phyloP scores from a whole-genome alignment of 176 grass and related monocot species.

The Zea luxurians region DNA sequence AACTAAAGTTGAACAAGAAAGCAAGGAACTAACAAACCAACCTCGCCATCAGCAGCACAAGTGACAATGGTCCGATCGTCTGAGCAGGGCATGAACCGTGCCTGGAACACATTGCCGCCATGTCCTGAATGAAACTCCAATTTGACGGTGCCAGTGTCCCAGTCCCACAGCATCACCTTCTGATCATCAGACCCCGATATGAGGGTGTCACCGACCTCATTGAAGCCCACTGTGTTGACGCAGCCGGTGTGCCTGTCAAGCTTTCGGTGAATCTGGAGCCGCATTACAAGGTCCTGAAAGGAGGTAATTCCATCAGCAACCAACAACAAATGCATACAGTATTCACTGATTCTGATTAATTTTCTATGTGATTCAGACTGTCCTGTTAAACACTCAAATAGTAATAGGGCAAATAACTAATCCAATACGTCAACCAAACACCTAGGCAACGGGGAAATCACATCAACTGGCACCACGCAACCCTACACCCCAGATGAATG shows the following conservation, averaged over 20 bases:
- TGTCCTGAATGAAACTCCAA: constrained; percentile 80
- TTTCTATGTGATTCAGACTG: not conserved
- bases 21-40: constrained; percentile 18
- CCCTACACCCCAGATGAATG: not conserved
- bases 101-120: constrained; percentile 74
- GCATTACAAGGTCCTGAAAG: constrained; percentile 74
- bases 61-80: constrained; percentile 70
- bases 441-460: not conserved
- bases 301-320: constrained; percentile 9
- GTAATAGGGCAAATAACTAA: not conserved
- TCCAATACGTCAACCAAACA: not conserved
- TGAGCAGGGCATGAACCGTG: constrained; percentile 76
- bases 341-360: not conserved
- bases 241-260: constrained; percentile 66
- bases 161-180: constrained; percentile 81
- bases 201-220: constrained; percentile 56
- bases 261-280: constrained; percentile 59
- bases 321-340: not conserved
- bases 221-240: constrained; percentile 87
- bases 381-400: not conserved
- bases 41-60: constrained; percentile 87
- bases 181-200: constrained; percentile 78
- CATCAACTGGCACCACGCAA: not conserved
- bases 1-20: constrained; percentile 1
- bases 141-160: constrained; percentile 59